Evolutionary conservation across 1,284 basidiomycete genomes (phyloP).

Genomic region (Apiotrichum montevideense): DNA sequence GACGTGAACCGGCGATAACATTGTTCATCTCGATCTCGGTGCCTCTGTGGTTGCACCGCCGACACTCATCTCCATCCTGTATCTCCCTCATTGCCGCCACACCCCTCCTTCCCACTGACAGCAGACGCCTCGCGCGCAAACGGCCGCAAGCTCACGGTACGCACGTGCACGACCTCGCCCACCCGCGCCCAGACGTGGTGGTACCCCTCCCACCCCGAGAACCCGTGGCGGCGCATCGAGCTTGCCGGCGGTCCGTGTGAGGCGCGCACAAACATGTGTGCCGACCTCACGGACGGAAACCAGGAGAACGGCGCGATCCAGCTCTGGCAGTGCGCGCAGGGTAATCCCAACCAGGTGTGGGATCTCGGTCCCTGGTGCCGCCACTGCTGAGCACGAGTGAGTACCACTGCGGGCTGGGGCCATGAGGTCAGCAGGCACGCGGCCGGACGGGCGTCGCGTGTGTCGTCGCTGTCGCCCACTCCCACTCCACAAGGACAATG

Average conservation of each 20-base stretch:
- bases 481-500: too few species aligned
- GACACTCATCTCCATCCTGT: too few species aligned
- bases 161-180: background rate
- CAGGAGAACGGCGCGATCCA: slow-evolving; percentile 16
- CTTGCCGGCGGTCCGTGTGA: slow-evolving; percentile 4
- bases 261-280: slow-evolving; percentile 9
- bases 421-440: too few species aligned
- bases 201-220: background rate
- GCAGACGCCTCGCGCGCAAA: slow-evolving; percentile 1
- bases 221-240: slow-evolving; percentile 5
- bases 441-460: too few species aligned
- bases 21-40: too few species aligned
- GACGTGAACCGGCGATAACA: too few species aligned
- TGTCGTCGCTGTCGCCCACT: too few species aligned
- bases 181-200: slow-evolving; percentile 9
- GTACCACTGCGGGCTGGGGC: too few species aligned
- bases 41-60: too few species aligned
- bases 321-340: slow-evolving; percentile 21
- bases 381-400: background rate
- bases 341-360: slow-evolving; percentile 23
- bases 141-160: slow-evolving; percentile 3
- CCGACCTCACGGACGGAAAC: slow-evolving; percentile 22
- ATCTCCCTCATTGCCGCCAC: background rate
- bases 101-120: background rate
- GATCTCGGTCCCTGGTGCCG: slow-evolving; percentile 12